phyloP scores from a whole-genome alignment of 345 rosid species.

The Populus ilicifolia region DNA sequence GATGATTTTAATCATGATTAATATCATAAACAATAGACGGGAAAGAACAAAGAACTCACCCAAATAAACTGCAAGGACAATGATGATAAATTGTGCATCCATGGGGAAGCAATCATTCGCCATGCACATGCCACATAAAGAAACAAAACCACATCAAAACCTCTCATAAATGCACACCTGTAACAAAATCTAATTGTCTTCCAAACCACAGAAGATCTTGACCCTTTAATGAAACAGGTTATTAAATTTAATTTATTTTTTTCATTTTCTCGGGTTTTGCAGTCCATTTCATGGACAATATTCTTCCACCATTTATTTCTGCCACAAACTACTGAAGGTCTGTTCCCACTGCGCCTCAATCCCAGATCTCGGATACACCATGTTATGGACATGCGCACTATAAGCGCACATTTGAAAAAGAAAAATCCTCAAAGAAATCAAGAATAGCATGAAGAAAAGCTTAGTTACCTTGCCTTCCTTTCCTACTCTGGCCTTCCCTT shows the following conservation, averaged over 20 bases:
- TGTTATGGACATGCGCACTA: neutral
- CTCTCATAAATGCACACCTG: slow-evolving; percentile 15
- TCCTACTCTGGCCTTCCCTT: slow-evolving; percentile 90
- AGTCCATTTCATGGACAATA: neutral
- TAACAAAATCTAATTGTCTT: neutral
- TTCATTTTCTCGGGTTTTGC: neutral
- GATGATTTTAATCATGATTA: slow-evolving; percentile 19
- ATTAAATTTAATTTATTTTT: neutral
- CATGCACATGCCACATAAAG: slow-evolving; percentile 40
- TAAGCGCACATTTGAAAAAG: neutral
- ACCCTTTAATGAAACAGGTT: neutral
- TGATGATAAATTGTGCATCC: slow-evolving; percentile 40
- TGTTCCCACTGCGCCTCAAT: neutral
- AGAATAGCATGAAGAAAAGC: neutral
- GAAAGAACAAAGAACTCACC: slow-evolving; percentile 44
- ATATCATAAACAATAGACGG: neutral
- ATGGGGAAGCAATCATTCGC: slow-evolving; percentile 49
- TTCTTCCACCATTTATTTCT: neutral
- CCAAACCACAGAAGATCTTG: slow-evolving; percentile 13
- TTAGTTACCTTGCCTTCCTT: slow-evolving; percentile 81
- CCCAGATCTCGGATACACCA: slow-evolving; percentile 1
- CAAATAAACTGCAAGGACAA: slow-evolving; percentile 61
- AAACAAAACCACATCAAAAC: slow-evolving; percentile 36
- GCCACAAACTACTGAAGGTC: neutral
- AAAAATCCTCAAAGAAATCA: neutral